Evolutionary conservation across 2,329 filamentous ascomycete species (phyloP).

Genomic region (Trichoderma lentiforme): DNA sequence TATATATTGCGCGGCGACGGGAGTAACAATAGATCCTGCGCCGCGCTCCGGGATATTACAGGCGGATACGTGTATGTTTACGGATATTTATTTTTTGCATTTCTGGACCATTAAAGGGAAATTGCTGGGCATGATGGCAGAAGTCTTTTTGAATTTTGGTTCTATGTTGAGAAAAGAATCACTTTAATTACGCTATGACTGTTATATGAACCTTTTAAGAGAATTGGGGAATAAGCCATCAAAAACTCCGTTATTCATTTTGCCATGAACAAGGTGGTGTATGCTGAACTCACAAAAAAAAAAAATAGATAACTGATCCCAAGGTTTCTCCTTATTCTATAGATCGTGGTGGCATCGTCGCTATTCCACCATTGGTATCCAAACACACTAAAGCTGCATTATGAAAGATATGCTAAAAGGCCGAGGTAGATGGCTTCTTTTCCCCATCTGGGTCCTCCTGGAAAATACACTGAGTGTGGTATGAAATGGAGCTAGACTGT

Average conservation of each 20-base stretch:
- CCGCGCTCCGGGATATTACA: neutral
- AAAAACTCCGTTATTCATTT: neutral
- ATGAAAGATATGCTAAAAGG: neutral
- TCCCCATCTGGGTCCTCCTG: too few relatives aligned
- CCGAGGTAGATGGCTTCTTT: fast-evolving
- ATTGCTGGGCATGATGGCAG: neutral
- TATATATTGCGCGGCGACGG: neutral
- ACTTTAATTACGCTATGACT: neutral
- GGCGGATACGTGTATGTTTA: neutral
- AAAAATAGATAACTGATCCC: neutral
- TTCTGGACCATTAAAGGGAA: neutral
- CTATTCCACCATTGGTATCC: neutral
- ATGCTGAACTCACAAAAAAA: neutral
- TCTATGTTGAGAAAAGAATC: neutral
- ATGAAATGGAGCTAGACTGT: too few relatives aligned
- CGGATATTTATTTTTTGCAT: neutral
- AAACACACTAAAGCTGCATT: neutral
- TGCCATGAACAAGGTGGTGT: neutral
- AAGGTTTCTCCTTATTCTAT: neutral
- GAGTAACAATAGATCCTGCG: neutral
- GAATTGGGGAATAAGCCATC: neutral
- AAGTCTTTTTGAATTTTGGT: neutral
- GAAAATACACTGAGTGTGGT: neutral
- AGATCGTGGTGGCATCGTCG: neutral
- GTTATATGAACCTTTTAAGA: neutral